phyloP scores from a whole-genome alignment of 208 protist species.

The Acanthamoeba lenticulata region DNA sequence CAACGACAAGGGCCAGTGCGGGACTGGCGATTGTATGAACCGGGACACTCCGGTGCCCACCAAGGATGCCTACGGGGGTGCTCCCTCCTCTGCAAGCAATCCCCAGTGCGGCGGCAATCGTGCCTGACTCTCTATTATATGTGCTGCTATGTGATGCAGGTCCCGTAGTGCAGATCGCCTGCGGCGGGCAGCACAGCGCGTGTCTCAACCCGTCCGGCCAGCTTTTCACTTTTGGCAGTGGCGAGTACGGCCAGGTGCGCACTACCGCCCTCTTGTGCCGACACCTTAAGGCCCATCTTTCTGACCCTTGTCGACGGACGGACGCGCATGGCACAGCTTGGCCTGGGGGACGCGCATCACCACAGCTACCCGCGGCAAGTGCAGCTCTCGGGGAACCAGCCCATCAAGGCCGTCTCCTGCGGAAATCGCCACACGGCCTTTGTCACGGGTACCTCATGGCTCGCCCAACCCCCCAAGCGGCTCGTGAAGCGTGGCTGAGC shows the following conservation, averaged over 20 bases:
- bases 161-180: conserved; percentile 1
- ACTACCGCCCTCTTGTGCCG: background rate
- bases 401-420: conserved; percentile 23
- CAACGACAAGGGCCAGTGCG: conserved; percentile 45
- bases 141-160: background rate
- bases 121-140: too few species aligned
- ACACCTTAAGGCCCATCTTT: too few species aligned
- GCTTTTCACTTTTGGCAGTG: background rate
- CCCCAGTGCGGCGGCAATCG: too few species aligned
- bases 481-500: background rate
- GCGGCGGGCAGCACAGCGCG: conserved; percentile 6
- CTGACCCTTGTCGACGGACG: background rate
- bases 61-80: background rate
- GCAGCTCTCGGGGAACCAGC: background rate
- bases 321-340: background rate
- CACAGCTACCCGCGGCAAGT: conserved; percentile 4
- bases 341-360: conserved; percentile 8
- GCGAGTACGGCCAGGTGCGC: conserved; percentile 33
- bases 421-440: conserved; percentile 12
- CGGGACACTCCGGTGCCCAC: background rate
- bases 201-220: background rate
- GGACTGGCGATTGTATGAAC: background rate
- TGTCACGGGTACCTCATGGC: background rate
- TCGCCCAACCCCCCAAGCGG: too few species aligned
- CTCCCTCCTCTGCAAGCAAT: background rate